Evolutionary conservation across 148 eudicot species (phyloP), one percentile per base, ranked within the genome.

Genomic region (Silene conica): DNA sequence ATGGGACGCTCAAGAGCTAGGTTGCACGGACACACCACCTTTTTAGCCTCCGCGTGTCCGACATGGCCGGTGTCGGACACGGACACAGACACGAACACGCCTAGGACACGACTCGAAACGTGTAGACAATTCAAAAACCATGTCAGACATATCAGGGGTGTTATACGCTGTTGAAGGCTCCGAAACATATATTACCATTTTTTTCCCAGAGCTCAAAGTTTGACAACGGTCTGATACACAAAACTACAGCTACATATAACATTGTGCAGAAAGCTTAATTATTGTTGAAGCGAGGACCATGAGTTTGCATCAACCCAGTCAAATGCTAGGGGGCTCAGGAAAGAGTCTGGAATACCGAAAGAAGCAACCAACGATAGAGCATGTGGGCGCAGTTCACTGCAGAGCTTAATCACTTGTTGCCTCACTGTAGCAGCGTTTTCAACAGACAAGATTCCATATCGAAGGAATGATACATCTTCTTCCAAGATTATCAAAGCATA

Each of bases 391-490:
- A 92, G 70, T 80, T 95, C 94, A 54, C 83, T 81, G 89, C 99
- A 95, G 19, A 95, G 91, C 68, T 78, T 87, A 2, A 72, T 70
- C 71, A 95, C 89, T 85, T 92, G 93, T 76, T 84, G 84, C 67
- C 99, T 86, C 80, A 95, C 89, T 6, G 66, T 76, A 38, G 86
- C 89, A 63, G 93, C 96, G 71, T 87, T 84, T 63, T 82, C 94
- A 5, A 73, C 80, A 57, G 96, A 81, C 25, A 95, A 59, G 80
- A 82, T 82, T 1, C 99, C 99, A n/a, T 92, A 95, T 13, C 96
- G 88, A 11, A 94, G 97, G 85, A 94, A 94, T 8, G 96, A 83
- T 43, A 88, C 72, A 72, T 94, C 98, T 88, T 94, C 98, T 67
- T 94, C 98, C 81, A 94, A 26, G 66, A 81, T 81, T 57, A 87